Evolutionary conservation across 495 filamentous ascomycete species (phyloP).

Genomic region (Cercophora samala): DNA sequence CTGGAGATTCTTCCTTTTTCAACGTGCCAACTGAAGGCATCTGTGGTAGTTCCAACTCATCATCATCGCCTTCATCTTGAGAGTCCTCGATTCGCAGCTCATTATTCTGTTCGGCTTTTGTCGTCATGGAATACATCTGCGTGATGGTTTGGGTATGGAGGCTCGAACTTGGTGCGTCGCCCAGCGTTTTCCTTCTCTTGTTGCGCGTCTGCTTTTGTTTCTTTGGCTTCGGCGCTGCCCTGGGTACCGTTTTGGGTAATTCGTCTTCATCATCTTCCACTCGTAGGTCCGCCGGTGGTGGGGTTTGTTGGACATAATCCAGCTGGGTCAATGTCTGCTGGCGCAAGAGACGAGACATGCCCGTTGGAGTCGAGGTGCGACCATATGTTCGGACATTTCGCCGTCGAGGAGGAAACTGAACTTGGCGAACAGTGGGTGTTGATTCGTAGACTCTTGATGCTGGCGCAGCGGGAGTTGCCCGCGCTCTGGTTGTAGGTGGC

Average conservation of each 20-base stretch:
- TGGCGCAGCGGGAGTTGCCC: slow-evolving; percentile 21
- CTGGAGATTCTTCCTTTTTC: background rate
- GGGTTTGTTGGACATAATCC: slow-evolving; percentile 34
- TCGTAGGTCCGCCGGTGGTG: slow-evolving; percentile 15
- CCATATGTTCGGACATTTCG: slow-evolving; percentile 41
- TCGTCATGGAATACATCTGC: slow-evolving; percentile 37
- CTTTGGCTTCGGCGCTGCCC: slow-evolving; percentile 15
- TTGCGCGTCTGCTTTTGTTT: background rate
- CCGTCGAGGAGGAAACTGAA: slow-evolving; percentile 37
- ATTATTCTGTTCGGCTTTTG: slow-evolving; percentile 21
- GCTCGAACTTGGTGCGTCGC: slow-evolving; percentile 36
- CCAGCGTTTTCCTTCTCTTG: slow-evolving; percentile 42
- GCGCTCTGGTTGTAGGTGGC: slow-evolving; percentile 33
- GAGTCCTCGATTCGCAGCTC: slow-evolving; percentile 37
- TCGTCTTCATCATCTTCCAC: slow-evolving; percentile 8
- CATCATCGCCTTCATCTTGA: slow-evolving; percentile 28
- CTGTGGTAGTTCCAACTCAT: background rate
- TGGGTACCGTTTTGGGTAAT: slow-evolving; percentile 13
- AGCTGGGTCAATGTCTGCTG: slow-evolving; percentile 54
- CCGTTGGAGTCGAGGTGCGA: slow-evolving; percentile 28
- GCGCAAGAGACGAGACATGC: slow-evolving; percentile 17
- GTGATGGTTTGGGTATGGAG: slow-evolving; percentile 48
- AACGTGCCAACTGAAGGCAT: background rate
- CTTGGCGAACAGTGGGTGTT: slow-evolving; percentile 39
- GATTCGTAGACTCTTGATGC: slow-evolving; percentile 38